A percentile compares a stretch with the other conserved stretches of the same genome.
These are phyloP conservation scores for Dorcoceras hygrometricum DNA, from an alignment of 257 asterid species.

Conservation along the genomic window DNA sequence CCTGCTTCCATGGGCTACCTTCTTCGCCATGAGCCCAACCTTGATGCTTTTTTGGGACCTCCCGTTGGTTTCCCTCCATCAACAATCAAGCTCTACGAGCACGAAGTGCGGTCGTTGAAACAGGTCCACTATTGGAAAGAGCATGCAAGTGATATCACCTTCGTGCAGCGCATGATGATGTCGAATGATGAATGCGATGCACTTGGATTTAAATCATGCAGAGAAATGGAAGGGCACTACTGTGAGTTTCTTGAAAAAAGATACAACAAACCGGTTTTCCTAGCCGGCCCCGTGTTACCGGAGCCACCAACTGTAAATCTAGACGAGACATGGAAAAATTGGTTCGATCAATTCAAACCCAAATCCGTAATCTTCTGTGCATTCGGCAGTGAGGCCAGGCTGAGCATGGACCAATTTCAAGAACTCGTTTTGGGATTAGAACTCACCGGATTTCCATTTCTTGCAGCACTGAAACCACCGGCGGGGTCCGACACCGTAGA, in stretches of 20 bases:
- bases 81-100: constrained; percentile 24
- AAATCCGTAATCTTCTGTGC: too few species aligned
- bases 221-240: constrained; percentile 33
- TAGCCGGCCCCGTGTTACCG: too few species aligned
- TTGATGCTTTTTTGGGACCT: not conserved
- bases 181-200: constrained; percentile 32
- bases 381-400: constrained; percentile 43
- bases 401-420: constrained; percentile 30
- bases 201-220: constrained; percentile 36
- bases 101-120: constrained; percentile 10
- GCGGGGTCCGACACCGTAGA: too few species aligned
- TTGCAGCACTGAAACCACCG: too few species aligned
- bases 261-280: constrained; percentile 28
- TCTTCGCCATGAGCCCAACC: constrained; percentile 4
- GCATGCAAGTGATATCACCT: constrained; percentile 1
- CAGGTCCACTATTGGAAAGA: constrained; percentile 12
- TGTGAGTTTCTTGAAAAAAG: constrained; percentile 27
- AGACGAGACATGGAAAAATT: constrained; percentile 25
- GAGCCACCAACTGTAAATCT: too few species aligned
- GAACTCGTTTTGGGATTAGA: constrained; percentile 37
- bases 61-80: constrained; percentile 33
- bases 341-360: constrained; percentile 28
- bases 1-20: constrained; percentile 30
- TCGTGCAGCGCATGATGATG: constrained; percentile 17
- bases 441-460: constrained; percentile 37